Percentiles rank a stretch among this genome's conserved stretches.
Evolutionary conservation across 129 eudicot species (phyloP).

Genomic region (Lactuca saligna): DNA sequence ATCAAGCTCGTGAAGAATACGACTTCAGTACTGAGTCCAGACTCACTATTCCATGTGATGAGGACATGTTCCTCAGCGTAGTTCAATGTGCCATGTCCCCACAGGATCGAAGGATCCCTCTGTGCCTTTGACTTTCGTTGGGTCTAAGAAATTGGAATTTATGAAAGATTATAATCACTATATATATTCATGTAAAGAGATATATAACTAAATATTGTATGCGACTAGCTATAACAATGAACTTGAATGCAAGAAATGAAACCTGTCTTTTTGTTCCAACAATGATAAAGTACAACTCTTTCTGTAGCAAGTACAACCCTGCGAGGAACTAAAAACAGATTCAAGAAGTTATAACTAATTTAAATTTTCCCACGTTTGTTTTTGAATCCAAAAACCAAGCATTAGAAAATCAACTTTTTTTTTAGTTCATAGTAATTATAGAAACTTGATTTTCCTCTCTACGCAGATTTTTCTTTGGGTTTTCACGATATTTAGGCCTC

Average conservation of each 20-base stretch:
- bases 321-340: conserved; percentile 7
- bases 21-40: conserved; percentile 44
- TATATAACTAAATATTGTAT: conserved; percentile 37
- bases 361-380: background rate
- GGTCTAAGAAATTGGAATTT: conserved; percentile 21
- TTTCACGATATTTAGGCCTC: too few relatives aligned
- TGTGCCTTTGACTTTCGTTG: conserved; percentile 45
- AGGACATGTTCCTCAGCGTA: conserved; percentile 45
- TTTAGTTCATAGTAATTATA: too few relatives aligned
- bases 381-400: background rate
- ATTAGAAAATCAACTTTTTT: too few relatives aligned
- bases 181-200: conserved; percentile 40
- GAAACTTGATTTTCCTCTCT: too few relatives aligned
- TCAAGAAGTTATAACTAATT: conserved; percentile 11
- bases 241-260: conserved; percentile 23
- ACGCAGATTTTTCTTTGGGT: too few relatives aligned
- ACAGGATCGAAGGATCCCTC: conserved; percentile 32
- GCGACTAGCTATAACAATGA: conserved; percentile 27
- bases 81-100: conserved; percentile 48
- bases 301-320: conserved; percentile 7
- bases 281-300: background rate
- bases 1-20: conserved; percentile 51
- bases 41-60: conserved; percentile 55
- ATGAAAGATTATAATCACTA: conserved; percentile 21
- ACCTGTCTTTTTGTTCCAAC: background rate